These are phyloP conservation scores for Peniophora sp. DNA, from an alignment of 1,284 basidiomycete species.

Conservation along the genomic window DNA sequence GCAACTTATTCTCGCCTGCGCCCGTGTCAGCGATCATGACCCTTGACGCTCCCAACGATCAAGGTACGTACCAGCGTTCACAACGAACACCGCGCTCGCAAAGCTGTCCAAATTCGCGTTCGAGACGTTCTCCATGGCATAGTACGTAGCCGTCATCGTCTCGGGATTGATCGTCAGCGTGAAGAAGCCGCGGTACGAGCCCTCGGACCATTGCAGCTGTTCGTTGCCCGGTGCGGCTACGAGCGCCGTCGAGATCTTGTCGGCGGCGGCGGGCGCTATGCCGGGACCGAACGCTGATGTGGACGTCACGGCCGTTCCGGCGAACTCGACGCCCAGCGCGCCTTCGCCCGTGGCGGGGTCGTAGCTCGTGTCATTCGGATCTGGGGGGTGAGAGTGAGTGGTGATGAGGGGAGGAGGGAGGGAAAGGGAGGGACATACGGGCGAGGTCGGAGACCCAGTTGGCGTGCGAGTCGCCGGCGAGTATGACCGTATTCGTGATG, in stretches of 20 bases:
- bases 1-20: conserved; percentile 41
- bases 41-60: neutral
- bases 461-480: conserved; percentile 61
- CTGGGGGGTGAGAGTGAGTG: conserved; percentile 16
- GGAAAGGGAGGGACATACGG: conserved; percentile 26
- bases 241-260: conserved; percentile 31
- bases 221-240: conserved; percentile 32
- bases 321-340: conserved; percentile 58
- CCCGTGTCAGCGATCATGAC: neutral
- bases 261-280: conserved; percentile 31
- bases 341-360: conserved; percentile 45
- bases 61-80: conserved; percentile 24
- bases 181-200: conserved; percentile 57
- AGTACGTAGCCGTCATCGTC: conserved; percentile 47
- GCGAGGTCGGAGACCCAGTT: conserved; percentile 56
- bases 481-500: conserved; percentile 51
- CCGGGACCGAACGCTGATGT: conserved; percentile 40
- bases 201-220: conserved; percentile 61
- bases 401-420: neutral
- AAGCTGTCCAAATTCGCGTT: conserved; percentile 32
- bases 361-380: conserved; percentile 47
- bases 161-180: conserved; percentile 39
- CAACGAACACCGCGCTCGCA: conserved; percentile 36
- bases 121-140: conserved; percentile 50
- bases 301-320: conserved; percentile 58